Percentiles rank a stretch among this genome's conserved stretches.
phyloP scores from a whole-genome alignment of 2,329 filamentous ascomycete species.

The Diaporthe citri region DNA sequence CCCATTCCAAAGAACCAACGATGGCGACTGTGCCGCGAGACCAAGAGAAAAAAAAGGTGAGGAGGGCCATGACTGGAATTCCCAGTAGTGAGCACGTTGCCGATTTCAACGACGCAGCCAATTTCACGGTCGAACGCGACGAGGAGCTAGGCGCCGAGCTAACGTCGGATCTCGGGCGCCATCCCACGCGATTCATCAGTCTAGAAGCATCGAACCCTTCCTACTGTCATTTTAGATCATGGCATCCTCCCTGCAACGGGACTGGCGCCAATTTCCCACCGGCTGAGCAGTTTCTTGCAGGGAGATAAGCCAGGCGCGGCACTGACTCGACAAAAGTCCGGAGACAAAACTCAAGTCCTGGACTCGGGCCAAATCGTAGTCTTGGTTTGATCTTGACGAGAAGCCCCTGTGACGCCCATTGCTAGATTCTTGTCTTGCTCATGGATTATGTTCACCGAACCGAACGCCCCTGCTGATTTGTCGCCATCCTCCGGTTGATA shows the following conservation, averaged over 20 bases:
- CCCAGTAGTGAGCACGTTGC: background rate
- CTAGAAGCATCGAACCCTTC: slow-evolving; percentile 3
- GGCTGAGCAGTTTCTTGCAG: background rate
- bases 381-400: background rate
- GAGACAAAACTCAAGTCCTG: background rate
- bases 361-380: background rate
- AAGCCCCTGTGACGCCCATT: background rate
- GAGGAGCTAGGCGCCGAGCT: background rate
- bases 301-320: background rate
- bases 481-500: too few relatives aligned
- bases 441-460: too few relatives aligned
- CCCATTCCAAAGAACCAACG: background rate
- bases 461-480: too few relatives aligned
- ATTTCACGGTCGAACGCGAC: background rate
- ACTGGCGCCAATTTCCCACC: background rate
- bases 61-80: background rate
- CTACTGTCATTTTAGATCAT: background rate
- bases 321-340: slow-evolving; percentile 14
- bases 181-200: background rate
- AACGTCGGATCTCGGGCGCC: background rate
- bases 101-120: background rate
- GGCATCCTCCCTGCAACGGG: background rate
- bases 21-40: background rate
- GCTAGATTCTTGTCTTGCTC: background rate
- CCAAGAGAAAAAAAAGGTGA: background rate